These are phyloP conservation scores for Bruguiera gymnorhiza DNA, from an alignment of 345 rosid species.

Conservation along the genomic window DNA sequence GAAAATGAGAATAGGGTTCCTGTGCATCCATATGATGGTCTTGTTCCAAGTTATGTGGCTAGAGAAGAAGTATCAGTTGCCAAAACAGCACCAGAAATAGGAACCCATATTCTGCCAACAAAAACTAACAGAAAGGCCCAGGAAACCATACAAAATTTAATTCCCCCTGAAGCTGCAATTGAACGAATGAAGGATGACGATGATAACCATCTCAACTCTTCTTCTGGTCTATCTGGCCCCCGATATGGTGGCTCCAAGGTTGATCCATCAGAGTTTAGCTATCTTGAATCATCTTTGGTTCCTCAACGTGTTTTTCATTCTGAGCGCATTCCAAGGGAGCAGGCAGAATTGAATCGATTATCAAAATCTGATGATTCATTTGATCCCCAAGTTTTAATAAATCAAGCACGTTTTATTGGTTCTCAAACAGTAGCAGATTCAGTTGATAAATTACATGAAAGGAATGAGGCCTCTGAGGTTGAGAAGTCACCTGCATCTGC, in stretches of 20 bases:
- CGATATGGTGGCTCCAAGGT: constrained; percentile 44
- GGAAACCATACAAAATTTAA: constrained; percentile 43
- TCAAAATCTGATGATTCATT: constrained; percentile 30
- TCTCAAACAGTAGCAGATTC: constrained; percentile 17
- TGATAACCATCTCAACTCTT: constrained; percentile 41
- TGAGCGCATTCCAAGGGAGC: constrained; percentile 32
- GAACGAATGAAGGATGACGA: constrained; percentile 46
- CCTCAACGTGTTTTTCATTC: constrained; percentile 29
- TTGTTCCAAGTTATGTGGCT: constrained; percentile 22
- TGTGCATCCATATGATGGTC: constrained; percentile 27
- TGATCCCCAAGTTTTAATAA: constrained; percentile 27
- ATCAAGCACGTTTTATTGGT: constrained; percentile 15
- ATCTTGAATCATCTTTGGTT: constrained; percentile 24
- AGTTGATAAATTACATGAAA: constrained; percentile 16
- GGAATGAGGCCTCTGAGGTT: constrained; percentile 3
- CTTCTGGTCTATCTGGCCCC: constrained; percentile 39
- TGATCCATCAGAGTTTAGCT: constrained; percentile 31
- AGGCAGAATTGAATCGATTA: constrained; percentile 28
- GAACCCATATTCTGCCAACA: constrained; percentile 28
- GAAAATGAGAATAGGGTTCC: constrained; percentile 37
- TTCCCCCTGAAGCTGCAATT: constrained; percentile 39
- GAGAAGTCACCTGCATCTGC: constrained; percentile 29
- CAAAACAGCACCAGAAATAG: constrained; percentile 26
- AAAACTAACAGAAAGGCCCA: constrained; percentile 39
- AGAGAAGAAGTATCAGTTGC: constrained; percentile 37